Evolutionary conservation across 495 filamentous ascomycete genomes (phyloP), one percentile per base, ranked within the genome.

Genomic region (Trichocladium antarcticum): DNA sequence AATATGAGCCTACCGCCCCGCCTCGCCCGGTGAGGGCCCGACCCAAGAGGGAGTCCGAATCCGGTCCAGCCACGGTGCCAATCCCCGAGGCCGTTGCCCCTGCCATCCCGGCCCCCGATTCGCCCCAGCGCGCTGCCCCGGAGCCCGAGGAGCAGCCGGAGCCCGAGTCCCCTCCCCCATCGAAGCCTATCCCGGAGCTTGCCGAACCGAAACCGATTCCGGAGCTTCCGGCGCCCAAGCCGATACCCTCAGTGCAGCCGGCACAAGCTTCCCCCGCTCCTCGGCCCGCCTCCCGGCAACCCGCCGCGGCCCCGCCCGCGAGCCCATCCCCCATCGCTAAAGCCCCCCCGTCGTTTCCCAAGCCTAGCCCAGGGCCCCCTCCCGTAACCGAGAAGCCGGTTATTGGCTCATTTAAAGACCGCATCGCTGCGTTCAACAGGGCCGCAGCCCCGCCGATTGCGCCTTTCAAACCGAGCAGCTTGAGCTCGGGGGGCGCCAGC

Each of bases 361-460:
- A 72, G 45, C 50, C 63, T 24, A 65, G 68, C 42, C 17, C 17
- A 5, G 67, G 70, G 8, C 77, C 79, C 14, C 86, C 88, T 15
- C 77, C 79, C 14, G 81, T 84, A 6, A 72, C 82, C 5, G 86
- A 89, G 45, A 98, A 95, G 66, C 85, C 89, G 58, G 66, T 20
- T 6, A 70, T 67, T 0, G 83, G 75, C 47, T 89, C 92, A 0
- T 96, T 98, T 65, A 87, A 74, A 53, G 92, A 97, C 63, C 88
- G 93, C 46, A 92, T 98, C 57, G 93, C 93, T 7, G 88, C 89
- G 16, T 98, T 98, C 69, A 98, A 98, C 63, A 93, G 88, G 60
- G 73, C 85, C 17, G 79, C 89, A 19, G 85, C 87, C 5, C 77
- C 90, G 6, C 92, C 92, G 10, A 67, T 92, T 47, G 78, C 87